Base-by-base conservation (phyloP, 805 yeast species). In the Metschnikowia kofuensis region DNA sequence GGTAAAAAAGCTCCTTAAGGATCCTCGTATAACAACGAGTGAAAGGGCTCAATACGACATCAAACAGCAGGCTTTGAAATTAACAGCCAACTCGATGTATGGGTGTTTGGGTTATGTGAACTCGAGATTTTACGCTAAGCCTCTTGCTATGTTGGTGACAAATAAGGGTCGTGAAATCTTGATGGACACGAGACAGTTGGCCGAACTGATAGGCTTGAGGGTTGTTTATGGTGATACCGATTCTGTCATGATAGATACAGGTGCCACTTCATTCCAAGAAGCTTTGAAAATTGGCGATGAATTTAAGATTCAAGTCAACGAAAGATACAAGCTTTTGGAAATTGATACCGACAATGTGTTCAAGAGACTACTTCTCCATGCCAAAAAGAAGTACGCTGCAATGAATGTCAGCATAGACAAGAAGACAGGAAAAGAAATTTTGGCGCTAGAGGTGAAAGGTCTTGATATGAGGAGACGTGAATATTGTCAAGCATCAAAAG, bases 61-160 rank as follows among this genome's bases (percentile, higher is more conserved):
- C 62, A 89, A 91, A 62, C 99, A 94, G 68, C 95, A 87, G 65
- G 98, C 99, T 0, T 79, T 94, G 64, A 94, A 94, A 66, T 76
- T 94, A 64, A 95, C 99, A 2, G 99, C 99, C 29, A 94, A 94
- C 69, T 94, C 99, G n/a, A 92, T 94, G 97, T 94, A 94, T 70
- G 99, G 99, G 63, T 94, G 98, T 79, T 78, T 94, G 59, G 99
- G 99, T 57, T 91, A 84, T 66, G 87, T 86, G 7, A 80, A 86
- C 59, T 89, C 97, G 21, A 79, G 99, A 61, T 94, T 94, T 67
- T 92, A 91, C 62, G 99, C 99, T 11, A 86, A 88, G 62, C 97
- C 98, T 0, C 75, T 94, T 58, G 99, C 99, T 6, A 89, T 89
- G 91, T 75, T 94, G 60, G 96, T 90, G 49, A 94, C 99, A 2